phyloP scores from a whole-genome alignment of 1,284 basidiomycete species.

The Phellinidium pouzarii region DNA sequence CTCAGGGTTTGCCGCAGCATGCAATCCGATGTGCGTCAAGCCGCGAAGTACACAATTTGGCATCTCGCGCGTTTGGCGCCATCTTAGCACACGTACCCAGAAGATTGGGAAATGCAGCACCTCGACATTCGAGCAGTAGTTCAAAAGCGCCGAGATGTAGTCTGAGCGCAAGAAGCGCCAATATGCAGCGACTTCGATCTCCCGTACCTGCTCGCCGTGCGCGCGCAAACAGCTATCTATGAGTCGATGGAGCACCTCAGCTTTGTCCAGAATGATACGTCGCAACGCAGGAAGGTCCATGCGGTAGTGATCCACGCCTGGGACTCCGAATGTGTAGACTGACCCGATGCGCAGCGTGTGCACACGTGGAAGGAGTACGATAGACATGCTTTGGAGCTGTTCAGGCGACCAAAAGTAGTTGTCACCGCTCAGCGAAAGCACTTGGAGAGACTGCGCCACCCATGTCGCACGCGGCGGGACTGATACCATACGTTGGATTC shows the following conservation, averaged over 20 bases:
- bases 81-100: neutral
- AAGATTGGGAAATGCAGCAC: conserved; percentile 8
- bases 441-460: conserved; percentile 8
- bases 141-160: conserved; percentile 5
- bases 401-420: conserved; percentile 6
- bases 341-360: conserved; percentile 10
- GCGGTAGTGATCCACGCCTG: neutral
- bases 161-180: conserved; percentile 8
- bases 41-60: neutral
- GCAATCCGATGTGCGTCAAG: neutral
- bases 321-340: conserved; percentile 7
- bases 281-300: conserved; percentile 1
- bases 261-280: conserved; percentile 9
- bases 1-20: neutral
- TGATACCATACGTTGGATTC: neutral
- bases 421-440: conserved; percentile 1
- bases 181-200: conserved; percentile 8
- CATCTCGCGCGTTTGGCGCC: neutral
- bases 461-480: neutral
- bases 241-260: neutral
- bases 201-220: too few species aligned
- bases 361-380: conserved; percentile 4
- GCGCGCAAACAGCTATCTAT: conserved; percentile 1
- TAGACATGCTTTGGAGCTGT: neutral
- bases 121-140: conserved; percentile 5